Evolutionary conservation across 257 asterid species (phyloP).

Genomic region (Capsicum chinense): DNA sequence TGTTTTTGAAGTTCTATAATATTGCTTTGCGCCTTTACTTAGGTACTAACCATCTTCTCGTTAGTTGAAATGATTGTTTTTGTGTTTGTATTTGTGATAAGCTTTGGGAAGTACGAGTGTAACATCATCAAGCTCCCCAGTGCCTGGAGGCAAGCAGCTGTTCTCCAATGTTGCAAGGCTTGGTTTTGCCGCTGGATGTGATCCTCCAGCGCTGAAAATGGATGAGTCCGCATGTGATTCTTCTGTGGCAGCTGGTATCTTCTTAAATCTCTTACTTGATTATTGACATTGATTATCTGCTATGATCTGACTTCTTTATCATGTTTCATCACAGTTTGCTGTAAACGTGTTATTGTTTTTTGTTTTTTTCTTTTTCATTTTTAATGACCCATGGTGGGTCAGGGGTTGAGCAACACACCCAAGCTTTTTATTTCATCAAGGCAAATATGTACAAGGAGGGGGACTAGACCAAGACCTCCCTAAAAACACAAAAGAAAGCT

Average conservation of each 20-base stretch:
- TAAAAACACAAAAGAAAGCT: no score
- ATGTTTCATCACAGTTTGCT: constrained; percentile 2
- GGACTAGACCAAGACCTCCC: no score
- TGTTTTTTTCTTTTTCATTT: no score
- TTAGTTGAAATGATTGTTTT: constrained; percentile 24
- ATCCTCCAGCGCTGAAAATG: constrained; percentile 64
- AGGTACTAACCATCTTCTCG: not conserved
- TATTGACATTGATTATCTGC: not conserved
- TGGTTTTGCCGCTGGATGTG: constrained; percentile 93
- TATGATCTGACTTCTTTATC: constrained; percentile 7
- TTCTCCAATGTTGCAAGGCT: constrained; percentile 88
- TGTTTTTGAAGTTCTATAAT: not conserved
- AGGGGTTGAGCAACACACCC: no score
- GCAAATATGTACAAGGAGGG: no score
- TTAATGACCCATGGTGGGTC: no score
- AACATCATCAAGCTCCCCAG: constrained; percentile 62
- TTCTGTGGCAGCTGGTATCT: constrained; percentile 49
- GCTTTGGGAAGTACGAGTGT: constrained; percentile 79
- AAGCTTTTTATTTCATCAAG: no score
- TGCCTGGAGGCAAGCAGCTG: constrained; percentile 55
- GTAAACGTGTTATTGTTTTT: not conserved
- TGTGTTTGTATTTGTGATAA: constrained; percentile 32
- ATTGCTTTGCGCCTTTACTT: not conserved
- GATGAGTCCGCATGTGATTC: constrained; percentile 50
- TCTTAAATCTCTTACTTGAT: not conserved